phyloP scores from a whole-genome alignment of 2,329 filamentous ascomycete genomes.

The Fusarium sp. region DNA sequence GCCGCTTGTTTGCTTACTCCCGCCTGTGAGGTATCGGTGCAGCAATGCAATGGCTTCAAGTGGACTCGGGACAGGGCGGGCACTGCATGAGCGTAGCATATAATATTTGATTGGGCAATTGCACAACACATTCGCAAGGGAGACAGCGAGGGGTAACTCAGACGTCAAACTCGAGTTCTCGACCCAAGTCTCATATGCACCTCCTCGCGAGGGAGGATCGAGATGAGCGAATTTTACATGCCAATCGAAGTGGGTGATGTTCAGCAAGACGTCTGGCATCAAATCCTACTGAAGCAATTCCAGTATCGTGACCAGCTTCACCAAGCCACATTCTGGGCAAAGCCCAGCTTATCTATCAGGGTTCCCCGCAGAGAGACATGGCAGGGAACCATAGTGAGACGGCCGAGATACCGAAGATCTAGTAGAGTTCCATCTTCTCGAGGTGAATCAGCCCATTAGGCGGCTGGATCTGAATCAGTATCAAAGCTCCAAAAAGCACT shows the following conservation, averaged over 20 bases:
- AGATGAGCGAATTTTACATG: conserved; percentile 30
- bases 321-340: conserved; percentile 33
- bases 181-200: conserved; percentile 22
- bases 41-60: conserved; percentile 38
- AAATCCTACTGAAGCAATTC: conserved; percentile 6
- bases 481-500: neutral
- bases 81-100: conserved; percentile 4
- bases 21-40: conserved; percentile 4
- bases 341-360: conserved; percentile 1
- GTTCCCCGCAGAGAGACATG: conserved; percentile 29
- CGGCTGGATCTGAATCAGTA: conserved; percentile 58
- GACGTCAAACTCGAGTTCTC: conserved; percentile 21
- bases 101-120: conserved; percentile 39
- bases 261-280: neutral
- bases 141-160: conserved; percentile 21
- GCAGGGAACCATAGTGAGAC: conserved; percentile 18
- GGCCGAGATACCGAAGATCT: conserved; percentile 21
- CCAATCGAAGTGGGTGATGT: conserved; percentile 10
- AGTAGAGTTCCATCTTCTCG: conserved; percentile 61
- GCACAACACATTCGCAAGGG: conserved; percentile 19
- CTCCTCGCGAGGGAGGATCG: conserved; percentile 30
- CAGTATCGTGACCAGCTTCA: conserved; percentile 14
- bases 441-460: conserved; percentile 73
- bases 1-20: conserved; percentile 19
- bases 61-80: conserved; percentile 11